Base-by-base conservation (phyloP, 208 protist genomes). In the Herpetomonas samuelpessoai region DNA sequence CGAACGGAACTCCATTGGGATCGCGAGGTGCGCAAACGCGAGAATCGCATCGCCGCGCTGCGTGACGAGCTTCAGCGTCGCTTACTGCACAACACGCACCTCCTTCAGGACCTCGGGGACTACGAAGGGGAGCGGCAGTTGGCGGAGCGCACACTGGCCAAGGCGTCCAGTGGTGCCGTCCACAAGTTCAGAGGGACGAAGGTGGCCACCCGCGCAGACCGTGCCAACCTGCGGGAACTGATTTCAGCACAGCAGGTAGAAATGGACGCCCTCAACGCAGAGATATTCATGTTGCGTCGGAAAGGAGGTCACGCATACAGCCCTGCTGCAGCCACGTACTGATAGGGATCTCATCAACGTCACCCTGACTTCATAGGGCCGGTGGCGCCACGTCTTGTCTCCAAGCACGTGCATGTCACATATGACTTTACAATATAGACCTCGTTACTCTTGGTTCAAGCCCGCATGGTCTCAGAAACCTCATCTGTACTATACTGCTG, bases 291-390 rank as follows among this genome's bases (percentile, higher is more conserved):
- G 85, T 73, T 98, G 65, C 76, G 83, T 12, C 77, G 93, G 16
- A 98, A 98, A 62, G 94, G 94, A 9, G 96, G 95, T 1, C 88
- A 97, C 57, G 83, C 89, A 7, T 97, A 97, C 65, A 91, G 76
- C 22, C 82, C 83, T 39, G 46, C 12, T n/a, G 49, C 7, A 30
- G 19, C 19, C 22, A 22, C 49, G n/a, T 55, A 55, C 49, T 48
- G 19, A 48, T n/a, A n/a, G n/a, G n/a, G n/a, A n/a, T n/a, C n/a
- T n/a, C n/a, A n/a, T n/a, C n/a, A n/a, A n/a, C n/a, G 10, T 41
- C 35, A 41, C 35, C 35, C 35, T 41, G n/a, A n/a, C n/a, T n/a
- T n/a, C n/a, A n/a, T n/a, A n/a, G n/a, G n/a, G n/a, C n/a, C n/a
- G n/a, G n/a, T n/a, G n/a, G n/a, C n/a, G n/a, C n/a, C n/a, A n/a